Evolutionary conservation across 768 basidiomycete species (phyloP).

Genomic region (Kwoniella heveanensis): DNA sequence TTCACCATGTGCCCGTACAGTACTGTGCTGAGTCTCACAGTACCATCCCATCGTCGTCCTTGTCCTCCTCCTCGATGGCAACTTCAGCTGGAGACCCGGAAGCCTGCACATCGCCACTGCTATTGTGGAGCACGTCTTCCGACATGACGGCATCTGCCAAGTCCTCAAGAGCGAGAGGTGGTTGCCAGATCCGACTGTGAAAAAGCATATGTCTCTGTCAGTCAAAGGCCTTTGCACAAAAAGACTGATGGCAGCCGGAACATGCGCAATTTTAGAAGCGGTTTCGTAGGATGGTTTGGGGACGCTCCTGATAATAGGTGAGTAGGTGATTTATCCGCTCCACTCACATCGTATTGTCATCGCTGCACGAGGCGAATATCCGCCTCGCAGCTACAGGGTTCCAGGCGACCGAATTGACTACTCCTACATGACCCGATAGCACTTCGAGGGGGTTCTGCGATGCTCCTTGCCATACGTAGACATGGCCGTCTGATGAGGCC

Average conservation of each 20-base stretch:
- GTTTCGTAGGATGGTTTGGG: no score
- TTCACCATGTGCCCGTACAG: no score
- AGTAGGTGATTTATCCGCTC: no score
- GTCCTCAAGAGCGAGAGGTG: constrained; percentile 17
- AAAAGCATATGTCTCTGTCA: background rate
- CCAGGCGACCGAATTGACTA: constrained; percentile 96
- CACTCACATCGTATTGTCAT: constrained; percentile 74
- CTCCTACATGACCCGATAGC: constrained; percentile 80
- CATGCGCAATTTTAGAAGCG: no score
- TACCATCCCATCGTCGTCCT: background rate
- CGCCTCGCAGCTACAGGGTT: constrained; percentile 78
- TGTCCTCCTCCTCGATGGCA: background rate
- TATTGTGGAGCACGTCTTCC: background rate
- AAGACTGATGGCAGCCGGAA: no score
- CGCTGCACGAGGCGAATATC: constrained; percentile 94
- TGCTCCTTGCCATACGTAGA: constrained; percentile 94
- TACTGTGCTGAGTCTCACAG: no score
- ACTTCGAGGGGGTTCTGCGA: constrained; percentile 79
- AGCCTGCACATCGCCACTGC: background rate
- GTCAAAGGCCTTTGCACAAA: no score
- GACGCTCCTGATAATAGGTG: no score
- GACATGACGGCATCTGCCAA: background rate
- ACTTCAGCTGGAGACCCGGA: background rate
- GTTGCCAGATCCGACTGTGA: constrained; percentile 52
- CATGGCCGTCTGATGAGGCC: constrained; percentile 70